Evolutionary conservation across 306 rosid genomes (phyloP), one percentile per base, ranked within the genome.

Genomic region (Cucurbita maxima): DNA sequence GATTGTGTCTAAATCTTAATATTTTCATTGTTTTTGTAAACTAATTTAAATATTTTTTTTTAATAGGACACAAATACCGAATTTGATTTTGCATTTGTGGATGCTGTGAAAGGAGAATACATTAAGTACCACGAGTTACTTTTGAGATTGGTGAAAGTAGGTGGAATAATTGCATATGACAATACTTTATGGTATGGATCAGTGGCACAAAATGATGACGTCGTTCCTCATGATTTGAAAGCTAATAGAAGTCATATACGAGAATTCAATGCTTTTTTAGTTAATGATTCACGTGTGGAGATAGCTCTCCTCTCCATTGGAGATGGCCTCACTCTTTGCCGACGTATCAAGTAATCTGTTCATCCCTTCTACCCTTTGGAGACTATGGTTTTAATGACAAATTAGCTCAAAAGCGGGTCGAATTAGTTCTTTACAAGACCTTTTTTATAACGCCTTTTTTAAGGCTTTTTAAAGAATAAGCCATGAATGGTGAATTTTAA

Each of bases 151-250:
- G 86, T 85, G 38, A 85, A 78, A 74, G 72, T 82, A 11, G 96
- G 92, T 0, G 90, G 92, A 54, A 74, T 84, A 11, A 85, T 87
- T n/a, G 86, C 78, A 4, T 87, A 87, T 38, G 90, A 87, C 19
- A 87, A 89, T 75, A 87, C 96, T 5, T 8, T 87, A n/a, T 87
- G 96, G 96, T 48, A 7, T 52, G 90, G 90, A 11, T 18, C 83
- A 0, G 90, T 89, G 68, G 86, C 75, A 0, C 40, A 78, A 40
- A 41, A 9, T 30, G 37, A 66, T 2, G 18, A 66, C 18, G 37
- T 0, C 3, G 53, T 66, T 15, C 10, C 5, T 0, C 54, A 18
- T 10, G 5, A 10, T 4, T 19, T 66, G 18, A 66, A 6, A 16
- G 38, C 7, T 0, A 4, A 2, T 12, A 43, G 4, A 66, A 2